Base-by-base conservation (phyloP, 192 early-diverging fungal species). In the Backusella westeae region DNA sequence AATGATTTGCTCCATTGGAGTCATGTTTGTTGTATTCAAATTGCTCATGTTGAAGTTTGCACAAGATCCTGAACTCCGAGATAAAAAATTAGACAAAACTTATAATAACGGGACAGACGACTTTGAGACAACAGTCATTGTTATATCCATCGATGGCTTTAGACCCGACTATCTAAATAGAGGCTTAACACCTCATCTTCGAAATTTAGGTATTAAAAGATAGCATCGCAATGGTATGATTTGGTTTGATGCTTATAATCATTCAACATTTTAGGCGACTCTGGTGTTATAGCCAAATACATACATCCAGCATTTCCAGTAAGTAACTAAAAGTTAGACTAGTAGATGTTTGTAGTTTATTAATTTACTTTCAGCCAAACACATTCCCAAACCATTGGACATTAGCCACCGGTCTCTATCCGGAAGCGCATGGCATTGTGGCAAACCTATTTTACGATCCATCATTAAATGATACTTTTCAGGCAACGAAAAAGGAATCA, bases 361-460 rank as follows among this genome's bases (percentile, higher is more conserved):
- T 15, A 19, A 46, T 53, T 8, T 21, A 41, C 23, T 17, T 67
- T 19, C 49, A 86, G 84, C 86, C 84, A 76, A 85, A 93, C 46
- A 97, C 97, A 0, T 97, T 96, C 75, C 93, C 96, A 8, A 98
- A 98, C 84, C 97, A 98, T 79, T 97, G 95, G 80, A 89, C 94
- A 2, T 84, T 98, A 63, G 92, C 87, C 7, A 97, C 97, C 3
- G 96, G 97, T 10, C 79, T 98, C 46, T 97, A 96, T 80, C 96
- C 97, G 0, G 93, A 94, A 52, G 87, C 90, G 1, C 96, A 98
- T 78, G 97, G 97, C 26, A 97, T 98, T 71, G 94, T 98, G 6
- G 91, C 83, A 69, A 94, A 94, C 73, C 82, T 81, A 70, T 98
- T 97, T 80, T 93, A 87, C 73, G 96, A 96, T 78, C 87, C 93